A percentile compares a stretch with the other conserved stretches of the same genome.
These are phyloP conservation scores for Diaporthe caulivora DNA, from an alignment of 2,329 filamentous ascomycete genomes.

Conservation along the genomic window DNA sequence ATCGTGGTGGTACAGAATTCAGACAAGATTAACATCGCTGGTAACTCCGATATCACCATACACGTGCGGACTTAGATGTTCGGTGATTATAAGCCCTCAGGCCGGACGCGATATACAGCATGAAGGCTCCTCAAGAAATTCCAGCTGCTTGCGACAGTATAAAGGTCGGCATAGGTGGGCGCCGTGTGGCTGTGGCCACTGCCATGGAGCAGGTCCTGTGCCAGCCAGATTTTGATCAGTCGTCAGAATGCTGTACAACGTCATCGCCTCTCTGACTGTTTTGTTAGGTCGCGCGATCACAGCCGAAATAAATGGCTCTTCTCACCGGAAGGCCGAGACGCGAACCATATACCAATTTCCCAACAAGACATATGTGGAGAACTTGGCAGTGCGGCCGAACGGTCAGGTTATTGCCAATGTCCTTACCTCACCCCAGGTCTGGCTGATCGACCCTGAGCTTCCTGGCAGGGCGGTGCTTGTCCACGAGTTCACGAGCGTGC, in stretches of 20 bases:
- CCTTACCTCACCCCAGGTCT: conserved; percentile 48
- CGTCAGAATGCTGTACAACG: neutral
- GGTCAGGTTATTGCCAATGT: conserved; percentile 51
- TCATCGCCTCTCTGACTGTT: neutral
- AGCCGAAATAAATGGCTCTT: neutral
- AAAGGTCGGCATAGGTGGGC: neutral
- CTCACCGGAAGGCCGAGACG: neutral
- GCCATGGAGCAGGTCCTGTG: neutral
- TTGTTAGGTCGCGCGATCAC: conserved; percentile 1
- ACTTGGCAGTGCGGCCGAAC: conserved; percentile 52
- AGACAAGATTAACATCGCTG: neutral
- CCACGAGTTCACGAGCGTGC: conserved; percentile 45
- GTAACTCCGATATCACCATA: neutral
- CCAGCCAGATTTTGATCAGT: neutral
- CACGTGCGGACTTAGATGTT: neutral
- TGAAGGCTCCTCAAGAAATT: neutral
- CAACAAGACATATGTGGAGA: conserved; percentile 46
- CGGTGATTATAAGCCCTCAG: neutral
- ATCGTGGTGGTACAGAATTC: neutral
- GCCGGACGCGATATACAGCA: neutral
- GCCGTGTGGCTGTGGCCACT: neutral
- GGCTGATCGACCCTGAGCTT: conserved; percentile 48
- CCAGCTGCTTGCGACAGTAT: neutral
- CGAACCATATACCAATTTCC: conserved; percentile 36
- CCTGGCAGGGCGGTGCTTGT: conserved; percentile 43